Conservation (phyloP, 2,329 filamentous ascomycete species). For the Colletotrichum cereale region DNA sequence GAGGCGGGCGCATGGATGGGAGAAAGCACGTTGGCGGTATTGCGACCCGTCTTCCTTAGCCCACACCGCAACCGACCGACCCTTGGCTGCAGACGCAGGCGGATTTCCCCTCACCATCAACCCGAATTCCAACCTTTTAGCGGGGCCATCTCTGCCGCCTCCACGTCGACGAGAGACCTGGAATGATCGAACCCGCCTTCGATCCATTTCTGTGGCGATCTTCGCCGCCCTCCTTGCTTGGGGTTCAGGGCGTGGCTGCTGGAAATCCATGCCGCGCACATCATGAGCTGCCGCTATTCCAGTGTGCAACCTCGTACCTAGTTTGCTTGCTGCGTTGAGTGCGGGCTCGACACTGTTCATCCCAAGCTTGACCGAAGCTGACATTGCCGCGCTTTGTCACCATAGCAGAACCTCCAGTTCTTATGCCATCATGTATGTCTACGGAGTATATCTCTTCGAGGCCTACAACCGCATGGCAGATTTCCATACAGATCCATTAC, state of each 20-base stretch:
- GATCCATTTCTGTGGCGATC: background rate
- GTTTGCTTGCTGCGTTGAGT: background rate
- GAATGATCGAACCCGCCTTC: conserved; percentile 1
- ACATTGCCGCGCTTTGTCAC: conserved; percentile 11
- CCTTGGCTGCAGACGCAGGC: conserved; percentile 5
- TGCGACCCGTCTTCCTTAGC: background rate
- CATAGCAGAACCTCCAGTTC: background rate
- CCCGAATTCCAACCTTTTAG: conserved; percentile 29
- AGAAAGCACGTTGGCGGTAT: background rate
- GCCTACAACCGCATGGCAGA: conserved; percentile 2
- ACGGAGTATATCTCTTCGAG: background rate
- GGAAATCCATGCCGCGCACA: conserved; percentile 9
- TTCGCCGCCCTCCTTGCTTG: conserved; percentile 16
- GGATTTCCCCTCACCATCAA: conserved; percentile 16
- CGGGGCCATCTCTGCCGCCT: conserved; percentile 6
- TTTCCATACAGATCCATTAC: background rate
- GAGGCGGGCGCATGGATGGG: too few relatives aligned
- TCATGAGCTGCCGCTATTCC: conserved; percentile 2
- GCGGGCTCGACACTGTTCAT: conserved; percentile 8
- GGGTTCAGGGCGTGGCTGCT: background rate
- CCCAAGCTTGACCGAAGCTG: conserved; percentile 30
- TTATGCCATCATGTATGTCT: too few relatives aligned
- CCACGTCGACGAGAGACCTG: conserved; percentile 17
- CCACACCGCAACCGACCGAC: conserved; percentile 20
- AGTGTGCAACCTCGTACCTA: background rate